Percentiles rank a stretch among this genome's conserved stretches.
These are phyloP conservation scores for Castanea mollissima DNA, from an alignment of 306 rosid species.

Conservation along the genomic window DNA sequence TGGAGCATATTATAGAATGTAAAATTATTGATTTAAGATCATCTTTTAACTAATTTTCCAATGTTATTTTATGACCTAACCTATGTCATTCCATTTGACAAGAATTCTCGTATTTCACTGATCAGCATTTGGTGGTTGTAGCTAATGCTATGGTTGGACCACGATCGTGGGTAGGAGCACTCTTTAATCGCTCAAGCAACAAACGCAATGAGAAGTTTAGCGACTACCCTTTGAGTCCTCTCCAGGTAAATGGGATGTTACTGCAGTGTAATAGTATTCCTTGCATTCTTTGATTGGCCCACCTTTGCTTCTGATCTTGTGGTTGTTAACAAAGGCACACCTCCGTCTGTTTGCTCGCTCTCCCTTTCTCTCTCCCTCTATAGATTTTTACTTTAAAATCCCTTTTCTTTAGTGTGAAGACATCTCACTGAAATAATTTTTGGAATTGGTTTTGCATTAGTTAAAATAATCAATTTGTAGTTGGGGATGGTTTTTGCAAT, in stretches of 20 bases:
- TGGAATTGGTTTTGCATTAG: background rate
- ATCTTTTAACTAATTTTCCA: background rate
- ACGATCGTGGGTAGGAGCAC: conserved; percentile 87
- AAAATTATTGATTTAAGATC: background rate
- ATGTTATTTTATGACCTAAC: background rate
- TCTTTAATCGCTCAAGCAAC: conserved; percentile 54
- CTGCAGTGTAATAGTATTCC: background rate
- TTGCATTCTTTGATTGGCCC: conserved; percentile 3
- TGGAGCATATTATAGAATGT: background rate
- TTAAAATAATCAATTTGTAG: background rate
- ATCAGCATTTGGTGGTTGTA: conserved; percentile 43
- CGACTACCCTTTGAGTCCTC: conserved; percentile 59
- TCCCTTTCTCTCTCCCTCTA: background rate
- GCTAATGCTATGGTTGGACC: conserved; percentile 98
- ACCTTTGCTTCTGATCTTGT: conserved; percentile 12
- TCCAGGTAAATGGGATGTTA: conserved; percentile 52
- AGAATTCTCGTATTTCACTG: conserved; percentile 20
- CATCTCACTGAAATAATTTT: background rate
- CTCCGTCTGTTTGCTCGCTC: background rate
- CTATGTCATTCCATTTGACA: background rate
- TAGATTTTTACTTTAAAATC: background rate
- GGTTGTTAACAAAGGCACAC: background rate
- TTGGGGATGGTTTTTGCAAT: background rate
- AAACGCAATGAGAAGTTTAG: conserved; percentile 46
- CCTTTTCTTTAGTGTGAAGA: background rate